phyloP scores from a whole-genome alignment of 1,284 basidiomycete genomes.

The Ganoderma sinense region DNA sequence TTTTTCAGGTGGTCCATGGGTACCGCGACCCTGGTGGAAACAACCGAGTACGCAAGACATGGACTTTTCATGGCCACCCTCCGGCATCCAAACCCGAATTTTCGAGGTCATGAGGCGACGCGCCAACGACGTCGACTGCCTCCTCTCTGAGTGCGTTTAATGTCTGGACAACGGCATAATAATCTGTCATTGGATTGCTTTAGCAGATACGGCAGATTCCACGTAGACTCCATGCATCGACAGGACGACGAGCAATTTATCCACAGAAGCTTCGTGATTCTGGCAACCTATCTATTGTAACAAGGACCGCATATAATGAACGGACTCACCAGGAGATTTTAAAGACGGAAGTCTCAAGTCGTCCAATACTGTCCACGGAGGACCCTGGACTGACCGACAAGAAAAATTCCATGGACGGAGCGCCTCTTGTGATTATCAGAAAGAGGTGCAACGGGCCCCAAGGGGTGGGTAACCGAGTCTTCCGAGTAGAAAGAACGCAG shows the following conservation, averaged over 20 bases:
- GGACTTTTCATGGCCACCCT: no score
- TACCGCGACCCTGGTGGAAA: background rate
- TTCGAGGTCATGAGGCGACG: no score
- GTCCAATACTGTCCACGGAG: background rate
- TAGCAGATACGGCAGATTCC: background rate
- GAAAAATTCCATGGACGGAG: slow-evolving; percentile 5
- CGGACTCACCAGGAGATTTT: background rate
- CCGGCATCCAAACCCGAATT: no score
- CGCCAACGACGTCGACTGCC: no score
- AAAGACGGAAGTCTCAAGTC: background rate
- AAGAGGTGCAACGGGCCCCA: background rate
- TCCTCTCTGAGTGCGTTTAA: no score
- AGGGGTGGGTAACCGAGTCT: background rate
- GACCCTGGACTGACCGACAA: no score
- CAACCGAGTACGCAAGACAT: background rate
- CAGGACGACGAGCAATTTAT: background rate
- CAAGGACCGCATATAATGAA: background rate
- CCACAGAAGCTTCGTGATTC: background rate
- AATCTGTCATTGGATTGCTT: no score
- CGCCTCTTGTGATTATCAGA: slow-evolving; percentile 4
- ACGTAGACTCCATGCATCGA: background rate
- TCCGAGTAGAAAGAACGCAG: slow-evolving; percentile 8
- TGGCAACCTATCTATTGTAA: background rate
- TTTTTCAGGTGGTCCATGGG: background rate
- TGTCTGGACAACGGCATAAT: no score